Evolutionary conservation across 768 basidiomycete species (phyloP).

Genomic region (Austroboletus festivus): DNA sequence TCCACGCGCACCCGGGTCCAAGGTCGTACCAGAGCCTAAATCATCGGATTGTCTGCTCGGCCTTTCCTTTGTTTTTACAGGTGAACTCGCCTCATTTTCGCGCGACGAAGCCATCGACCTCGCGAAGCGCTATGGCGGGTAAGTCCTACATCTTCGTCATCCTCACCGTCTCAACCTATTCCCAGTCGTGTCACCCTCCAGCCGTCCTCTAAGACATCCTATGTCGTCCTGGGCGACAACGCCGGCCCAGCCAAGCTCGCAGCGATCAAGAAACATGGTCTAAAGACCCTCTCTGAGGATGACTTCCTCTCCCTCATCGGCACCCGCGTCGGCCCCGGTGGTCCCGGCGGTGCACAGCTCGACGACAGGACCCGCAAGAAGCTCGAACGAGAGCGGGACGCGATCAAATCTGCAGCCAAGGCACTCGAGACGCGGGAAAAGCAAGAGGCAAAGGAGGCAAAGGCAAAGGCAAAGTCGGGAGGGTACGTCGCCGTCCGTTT

Average conservation of each 20-base stretch:
- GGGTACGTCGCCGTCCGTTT: constrained; percentile 14
- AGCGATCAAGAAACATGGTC: constrained; percentile 75
- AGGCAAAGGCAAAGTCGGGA: constrained; percentile 10
- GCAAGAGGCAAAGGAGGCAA: constrained; percentile 38
- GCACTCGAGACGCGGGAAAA: constrained; percentile 78
- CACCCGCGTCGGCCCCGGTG: constrained; percentile 52
- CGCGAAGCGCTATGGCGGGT: constrained; percentile 94
- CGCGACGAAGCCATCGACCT: constrained; percentile 85
- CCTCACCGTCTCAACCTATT: not conserved
- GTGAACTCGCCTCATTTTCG: constrained; percentile 82
- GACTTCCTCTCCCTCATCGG: constrained; percentile 81
- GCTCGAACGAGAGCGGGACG: constrained; percentile 73
- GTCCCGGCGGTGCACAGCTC: constrained; percentile 36
- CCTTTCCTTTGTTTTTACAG: constrained; percentile 92
- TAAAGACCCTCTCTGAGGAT: constrained; percentile 81
- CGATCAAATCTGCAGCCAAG: constrained; percentile 67
- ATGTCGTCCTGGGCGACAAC: constrained; percentile 81
- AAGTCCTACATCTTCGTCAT: constrained; percentile 27
- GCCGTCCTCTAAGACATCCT: constrained; percentile 88
- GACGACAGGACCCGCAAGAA: constrained; percentile 84
- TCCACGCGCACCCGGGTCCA: constrained; percentile 55
- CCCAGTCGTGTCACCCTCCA: constrained; percentile 80
- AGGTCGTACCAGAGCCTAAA: constrained; percentile 64
- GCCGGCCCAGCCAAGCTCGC: constrained; percentile 89
- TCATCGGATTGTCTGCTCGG: constrained; percentile 81